Percentiles rank a stretch among this genome's conserved stretches.
These are phyloP conservation scores for Zymoseptoria ardabiliae DNA, from an alignment of 2,329 filamentous ascomycete species.

Conservation along the genomic window DNA sequence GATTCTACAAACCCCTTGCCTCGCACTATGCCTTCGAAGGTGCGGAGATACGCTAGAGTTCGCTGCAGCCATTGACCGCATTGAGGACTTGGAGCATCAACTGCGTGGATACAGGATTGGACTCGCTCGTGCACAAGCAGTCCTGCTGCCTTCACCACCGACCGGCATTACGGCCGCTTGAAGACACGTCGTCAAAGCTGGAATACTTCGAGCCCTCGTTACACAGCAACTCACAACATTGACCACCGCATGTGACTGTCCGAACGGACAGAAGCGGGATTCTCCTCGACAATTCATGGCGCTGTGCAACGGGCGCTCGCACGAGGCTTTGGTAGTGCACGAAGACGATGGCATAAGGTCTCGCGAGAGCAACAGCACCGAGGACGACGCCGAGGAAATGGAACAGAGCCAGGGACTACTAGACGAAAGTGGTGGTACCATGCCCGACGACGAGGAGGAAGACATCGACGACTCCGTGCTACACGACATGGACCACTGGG, in stretches of 20 bases:
- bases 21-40: no score
- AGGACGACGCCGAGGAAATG: slow-evolving; percentile 34
- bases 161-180: no score
- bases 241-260: not conserved
- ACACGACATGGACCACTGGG: slow-evolving; percentile 80
- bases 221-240: not conserved
- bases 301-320: not conserved
- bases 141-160: no score
- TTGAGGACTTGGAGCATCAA: no score
- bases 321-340: slow-evolving; percentile 17
- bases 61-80: no score
- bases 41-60: no score
- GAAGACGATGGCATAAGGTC: slow-evolving; percentile 14
- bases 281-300: not conserved
- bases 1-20: no score
- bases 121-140: no score
- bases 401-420: slow-evolving; percentile 44
- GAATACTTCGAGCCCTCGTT: no score
- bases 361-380: slow-evolving; percentile 22
- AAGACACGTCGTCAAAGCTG: no score
- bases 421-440: slow-evolving; percentile 43
- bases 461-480: slow-evolving; percentile 61
- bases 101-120: no score
- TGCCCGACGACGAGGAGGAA: slow-evolving; percentile 46
- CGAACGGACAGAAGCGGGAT: not conserved